Base-by-base conservation (phyloP, 495 filamentous ascomycete genomes). In the Tuber calosporum region DNA sequence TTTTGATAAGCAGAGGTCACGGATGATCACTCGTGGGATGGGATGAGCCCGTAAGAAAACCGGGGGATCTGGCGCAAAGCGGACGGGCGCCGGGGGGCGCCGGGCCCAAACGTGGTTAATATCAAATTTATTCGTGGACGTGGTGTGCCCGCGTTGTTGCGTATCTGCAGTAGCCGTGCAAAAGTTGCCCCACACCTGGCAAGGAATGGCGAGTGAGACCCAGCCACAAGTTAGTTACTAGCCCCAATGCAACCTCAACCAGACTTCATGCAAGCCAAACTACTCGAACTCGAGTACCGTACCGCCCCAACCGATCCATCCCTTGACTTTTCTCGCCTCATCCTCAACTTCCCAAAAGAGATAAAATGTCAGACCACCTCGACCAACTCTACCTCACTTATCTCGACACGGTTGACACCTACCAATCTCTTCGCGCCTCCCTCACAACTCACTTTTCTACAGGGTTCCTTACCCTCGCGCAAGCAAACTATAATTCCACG, bases 401-500 rank as follows among this genome's bases (percentile, higher is more conserved):
- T 42, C 73, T 79, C 8, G 77, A 79, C 37, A 67, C 70, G 2
- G 43, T 79, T 58, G 77, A 78, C 37, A 74, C 71, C 17, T 79
- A 79, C 42, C 75, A 77, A 48, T 45, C 68, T 17, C 77, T 78
- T 17, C 43, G 71, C 42, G 7, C 48, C 30, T 53, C 71, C 4
- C 69, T 75, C 26, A 15, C 41, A 34, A 26, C 73, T 39, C 30
- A 45, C 80, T 79, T 83, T 82, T 37, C 74, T 0, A 37, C 39
- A 37, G 74, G 76, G 30, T 84, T 79, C 73, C 43, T 86, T 4
- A 81, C 83, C 30, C 82, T 86, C n/a, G 84, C 85, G 2, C 80
- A 84, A 66, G 85, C 85, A 43, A 85, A 85, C 69, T 86, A 83
- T 80, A 80, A 74, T 48, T 77, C 82, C n/a, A 26, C 72, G 53